These are phyloP conservation scores for Suhomyces emberorum DNA, from an alignment of 805 yeast genomes.

Conservation along the genomic window DNA sequence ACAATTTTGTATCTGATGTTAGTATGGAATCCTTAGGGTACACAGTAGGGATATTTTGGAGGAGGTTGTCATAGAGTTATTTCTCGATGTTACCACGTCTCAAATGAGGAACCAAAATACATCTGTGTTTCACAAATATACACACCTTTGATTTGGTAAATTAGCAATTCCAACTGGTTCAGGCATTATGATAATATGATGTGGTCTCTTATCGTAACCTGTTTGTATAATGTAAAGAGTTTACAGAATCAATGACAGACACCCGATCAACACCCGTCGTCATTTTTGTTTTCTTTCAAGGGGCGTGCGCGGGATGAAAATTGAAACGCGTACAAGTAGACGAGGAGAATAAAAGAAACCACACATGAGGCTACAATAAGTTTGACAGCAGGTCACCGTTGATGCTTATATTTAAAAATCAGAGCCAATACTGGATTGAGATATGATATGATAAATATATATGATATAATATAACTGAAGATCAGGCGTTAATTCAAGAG, in stretches of 20 bases:
- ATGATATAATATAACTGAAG: conserved; percentile 5
- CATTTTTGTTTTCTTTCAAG: conserved; percentile 4
- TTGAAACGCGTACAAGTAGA: not conserved
- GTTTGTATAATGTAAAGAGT: not conserved
- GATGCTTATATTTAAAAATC: conserved; percentile 1
- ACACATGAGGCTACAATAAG: too few species aligned
- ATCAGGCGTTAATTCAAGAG: conserved; percentile 4
- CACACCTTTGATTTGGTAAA: conserved; percentile 70
- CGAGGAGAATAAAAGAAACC: not conserved
- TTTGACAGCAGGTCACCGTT: conserved; percentile 1
- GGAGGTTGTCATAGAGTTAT: too few species aligned
- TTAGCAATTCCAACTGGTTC: conserved; percentile 69
- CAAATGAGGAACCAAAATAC: too few species aligned
- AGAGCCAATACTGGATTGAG: conserved; percentile 2
- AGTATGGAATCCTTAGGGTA: too few species aligned
- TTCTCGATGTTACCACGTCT: too few species aligned
- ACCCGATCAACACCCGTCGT: conserved; percentile 5
- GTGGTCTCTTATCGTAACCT: not conserved
- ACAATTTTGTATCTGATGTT: conserved; percentile 62
- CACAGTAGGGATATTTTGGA: too few species aligned
- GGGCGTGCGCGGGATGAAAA: conserved; percentile 4
- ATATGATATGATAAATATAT: conserved; percentile 1
- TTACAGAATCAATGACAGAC: not conserved
- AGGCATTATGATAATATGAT: conserved; percentile 28
- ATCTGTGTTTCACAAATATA: too few species aligned